phyloP scores from a whole-genome alignment of 2,329 filamentous ascomycete genomes.

The Stachybotrys chartarum region DNA sequence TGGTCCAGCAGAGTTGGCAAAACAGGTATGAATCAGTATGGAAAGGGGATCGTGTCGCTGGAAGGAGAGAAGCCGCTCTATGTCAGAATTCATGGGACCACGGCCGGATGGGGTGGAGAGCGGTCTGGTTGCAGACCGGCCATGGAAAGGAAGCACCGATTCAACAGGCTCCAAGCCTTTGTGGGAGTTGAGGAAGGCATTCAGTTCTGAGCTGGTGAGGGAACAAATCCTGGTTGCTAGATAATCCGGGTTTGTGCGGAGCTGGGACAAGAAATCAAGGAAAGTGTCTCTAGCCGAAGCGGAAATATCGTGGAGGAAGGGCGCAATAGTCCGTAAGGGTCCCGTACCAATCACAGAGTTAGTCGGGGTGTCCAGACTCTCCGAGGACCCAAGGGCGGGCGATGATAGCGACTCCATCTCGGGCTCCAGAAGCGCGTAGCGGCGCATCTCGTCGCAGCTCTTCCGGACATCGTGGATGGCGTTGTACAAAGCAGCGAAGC shows the following conservation, averaged over 20 bases:
- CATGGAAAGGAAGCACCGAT: constrained; percentile 69
- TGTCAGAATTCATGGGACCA: constrained; percentile 48
- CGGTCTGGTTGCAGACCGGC: constrained; percentile 38
- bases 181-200: constrained; percentile 70
- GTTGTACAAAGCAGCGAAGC: constrained; percentile 67
- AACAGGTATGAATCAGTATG: constrained; percentile 79
- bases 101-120: constrained; percentile 37
- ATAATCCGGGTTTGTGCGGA: constrained; percentile 83
- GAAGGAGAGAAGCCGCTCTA: constrained; percentile 81
- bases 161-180: constrained; percentile 75
- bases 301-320: constrained; percentile 68
- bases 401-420: constrained; percentile 56
- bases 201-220: constrained; percentile 69
- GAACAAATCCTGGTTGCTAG: constrained; percentile 74
- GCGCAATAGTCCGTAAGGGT: constrained; percentile 34
- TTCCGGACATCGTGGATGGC: constrained; percentile 73
- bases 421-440: constrained; percentile 64
- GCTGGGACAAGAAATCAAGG: constrained; percentile 69
- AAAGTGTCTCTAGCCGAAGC: constrained; percentile 67
- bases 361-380: constrained; percentile 41
- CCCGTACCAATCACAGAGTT: constrained; percentile 31
- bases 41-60: constrained; percentile 83
- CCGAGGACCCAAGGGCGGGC: constrained; percentile 34
- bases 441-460: constrained; percentile 66
- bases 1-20: constrained; percentile 76